Percentiles rank a stretch among this genome's conserved stretches.
Evolutionary conservation across 2,329 filamentous ascomycete genomes (phyloP).

Genomic region (Hymenoscyphus infarciens): DNA sequence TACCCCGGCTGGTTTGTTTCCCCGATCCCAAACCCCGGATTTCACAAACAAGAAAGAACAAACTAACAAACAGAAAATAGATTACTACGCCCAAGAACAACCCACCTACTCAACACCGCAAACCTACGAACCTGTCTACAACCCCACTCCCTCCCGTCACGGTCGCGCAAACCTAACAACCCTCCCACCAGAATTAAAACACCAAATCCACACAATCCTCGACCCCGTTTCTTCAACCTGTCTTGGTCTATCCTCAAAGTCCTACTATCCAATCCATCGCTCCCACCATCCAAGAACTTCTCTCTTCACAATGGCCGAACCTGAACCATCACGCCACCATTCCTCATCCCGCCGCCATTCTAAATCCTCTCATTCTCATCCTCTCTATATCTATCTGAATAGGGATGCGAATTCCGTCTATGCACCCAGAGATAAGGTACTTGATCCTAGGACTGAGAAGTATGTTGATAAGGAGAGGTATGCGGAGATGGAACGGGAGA

Average conservation of each 20-base stretch:
- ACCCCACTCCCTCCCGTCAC: not conserved
- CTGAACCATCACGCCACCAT: not conserved
- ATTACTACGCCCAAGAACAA: not conserved
- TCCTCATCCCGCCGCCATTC: not conserved
- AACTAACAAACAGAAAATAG: not conserved
- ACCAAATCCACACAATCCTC: constrained; percentile 4
- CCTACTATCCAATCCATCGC: constrained; percentile 12
- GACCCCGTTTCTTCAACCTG: constrained; percentile 12
- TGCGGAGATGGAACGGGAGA: constrained; percentile 7
- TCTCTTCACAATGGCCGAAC: constrained; percentile 6
- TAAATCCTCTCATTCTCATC: constrained; percentile 3
- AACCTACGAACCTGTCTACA: not conserved
- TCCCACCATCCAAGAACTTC: constrained; percentile 6
- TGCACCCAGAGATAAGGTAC: constrained; percentile 3
- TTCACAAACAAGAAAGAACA: not conserved
- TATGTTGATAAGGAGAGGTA: constrained; percentile 7
- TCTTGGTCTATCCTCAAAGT: constrained; percentile 10
- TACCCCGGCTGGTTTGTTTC: not conserved
- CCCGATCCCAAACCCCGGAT: not conserved
- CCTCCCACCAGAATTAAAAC: constrained; percentile 10
- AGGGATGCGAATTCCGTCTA: not conserved
- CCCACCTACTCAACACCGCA: not conserved
- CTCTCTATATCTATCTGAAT: constrained; percentile 7
- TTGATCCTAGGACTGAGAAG: constrained; percentile 8
- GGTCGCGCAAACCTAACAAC: constrained; percentile 2